Evolutionary conservation across 768 basidiomycete species (phyloP), one percentile per base, ranked within the genome.

Genomic region (Tricholoma hemisulphureum): DNA sequence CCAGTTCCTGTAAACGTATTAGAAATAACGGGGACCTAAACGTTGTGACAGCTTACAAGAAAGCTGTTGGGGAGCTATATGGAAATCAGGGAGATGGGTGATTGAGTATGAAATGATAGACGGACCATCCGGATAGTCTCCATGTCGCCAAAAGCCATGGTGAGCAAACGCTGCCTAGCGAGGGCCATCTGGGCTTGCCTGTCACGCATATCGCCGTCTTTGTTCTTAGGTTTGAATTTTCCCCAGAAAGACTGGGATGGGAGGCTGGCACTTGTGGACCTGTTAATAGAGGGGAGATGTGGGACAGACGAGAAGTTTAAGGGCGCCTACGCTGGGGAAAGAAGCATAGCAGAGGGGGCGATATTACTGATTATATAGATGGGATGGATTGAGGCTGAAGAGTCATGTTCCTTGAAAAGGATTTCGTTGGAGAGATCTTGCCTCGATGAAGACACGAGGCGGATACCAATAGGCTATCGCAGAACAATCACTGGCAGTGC

Each of bases 121-220:
- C 77, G 54, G 56, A 86, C 88, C 79, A 88, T 84, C 61, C 87
- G 80, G 58, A 94, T 80, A 7, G 92, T 93, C 74, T 94, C 92
- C 87, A 92, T 90, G 35, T 93, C 92, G 55, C 79, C 88, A 70
- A 87, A 91, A 8, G 84, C 86, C 57, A 94, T 83, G 58, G 92
- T 94, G 63, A 94, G 80, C 62, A 91, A 83, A 59, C 88, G 84
- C 63, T 88, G 87, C 55, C 89, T 76, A 23, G 86, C 79, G 63
- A 92, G 79, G 3, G 88, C 83, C 85, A 89, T 88, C 20, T 81
- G 81, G 1, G 79, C 75, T 26, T 80, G 78, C 54, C 72, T 75
- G 49, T 81, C 77, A 63, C 82, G 78, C 61, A 81, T 73, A n/a
- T 87, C 85, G 63, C 72, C 73, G 56, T 89, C 86, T 75, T 88